Percentiles rank a stretch among this genome's conserved stretches.
Conservation (phyloP, 495 filamentous ascomycete genomes). For the Rhypophila decipiens region DNA sequence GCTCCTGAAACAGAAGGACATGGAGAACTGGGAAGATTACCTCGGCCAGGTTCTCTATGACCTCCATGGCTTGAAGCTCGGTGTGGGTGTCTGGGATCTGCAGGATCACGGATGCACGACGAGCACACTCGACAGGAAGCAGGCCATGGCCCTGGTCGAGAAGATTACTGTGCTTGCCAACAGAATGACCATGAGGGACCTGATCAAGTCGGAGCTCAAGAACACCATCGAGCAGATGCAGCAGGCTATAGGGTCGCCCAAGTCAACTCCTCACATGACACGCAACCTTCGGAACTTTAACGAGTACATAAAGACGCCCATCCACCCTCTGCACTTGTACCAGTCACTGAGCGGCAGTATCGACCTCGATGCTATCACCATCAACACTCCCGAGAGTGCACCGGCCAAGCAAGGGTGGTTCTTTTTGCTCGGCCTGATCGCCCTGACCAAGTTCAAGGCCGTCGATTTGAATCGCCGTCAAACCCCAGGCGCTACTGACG, state of each 20-base stretch:
- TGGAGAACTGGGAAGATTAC: constrained; percentile 69
- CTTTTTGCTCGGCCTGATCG: constrained; percentile 81
- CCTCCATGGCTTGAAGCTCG: constrained; percentile 75
- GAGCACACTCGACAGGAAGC: constrained; percentile 68
- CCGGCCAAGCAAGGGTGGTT: constrained; percentile 86
- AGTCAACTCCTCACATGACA: constrained; percentile 59
- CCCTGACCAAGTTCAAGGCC: constrained; percentile 79
- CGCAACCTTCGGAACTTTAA: constrained; percentile 72
- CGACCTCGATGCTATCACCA: constrained; percentile 48
- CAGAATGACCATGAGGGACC: constrained; percentile 81
- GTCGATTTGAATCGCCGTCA: constrained; percentile 65
- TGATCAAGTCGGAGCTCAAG: constrained; percentile 84
- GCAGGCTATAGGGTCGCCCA: constrained; percentile 50
- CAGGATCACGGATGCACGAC: constrained; percentile 69
- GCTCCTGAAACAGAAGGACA: constrained; percentile 54
- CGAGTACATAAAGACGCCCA: constrained; percentile 67
- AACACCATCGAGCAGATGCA: constrained; percentile 87
- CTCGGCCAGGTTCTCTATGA: constrained; percentile 84
- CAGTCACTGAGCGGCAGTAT: constrained; percentile 70
- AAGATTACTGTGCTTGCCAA: constrained; percentile 73
- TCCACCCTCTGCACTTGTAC: constrained; percentile 78
- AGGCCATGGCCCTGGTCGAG: constrained; percentile 72
- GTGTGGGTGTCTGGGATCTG: constrained; percentile 57
- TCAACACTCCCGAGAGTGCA: constrained; percentile 41
- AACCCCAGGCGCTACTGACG: constrained; percentile 69